Evolutionary conservation across 345 rosid genomes (phyloP).

Genomic region (Garcia nutans): DNA sequence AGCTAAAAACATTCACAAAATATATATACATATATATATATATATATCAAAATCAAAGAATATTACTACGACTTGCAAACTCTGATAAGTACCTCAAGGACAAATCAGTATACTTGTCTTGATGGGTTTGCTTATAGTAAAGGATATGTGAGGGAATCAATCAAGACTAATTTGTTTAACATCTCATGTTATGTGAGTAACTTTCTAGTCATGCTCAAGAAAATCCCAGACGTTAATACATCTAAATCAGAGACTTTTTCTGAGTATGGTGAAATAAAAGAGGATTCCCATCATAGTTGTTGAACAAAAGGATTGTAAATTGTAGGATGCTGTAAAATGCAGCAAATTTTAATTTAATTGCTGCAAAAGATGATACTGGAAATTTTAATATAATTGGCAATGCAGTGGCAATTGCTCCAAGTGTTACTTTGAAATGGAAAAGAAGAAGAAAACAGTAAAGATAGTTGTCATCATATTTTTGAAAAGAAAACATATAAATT

Average conservation of each 20-base stretch:
- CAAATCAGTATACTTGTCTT: slow-evolving; percentile 92
- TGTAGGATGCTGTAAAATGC: slow-evolving; percentile 38
- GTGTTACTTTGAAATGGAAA: no score
- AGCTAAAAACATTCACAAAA: no score
- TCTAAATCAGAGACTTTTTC: slow-evolving; percentile 32
- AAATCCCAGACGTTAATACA: slow-evolving; percentile 46
- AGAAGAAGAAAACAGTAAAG: no score
- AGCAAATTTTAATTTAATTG: slow-evolving; percentile 47
- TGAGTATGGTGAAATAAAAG: slow-evolving; percentile 40
- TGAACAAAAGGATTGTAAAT: slow-evolving; percentile 41
- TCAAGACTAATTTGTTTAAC: slow-evolving; percentile 46
- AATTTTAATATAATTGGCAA: slow-evolving; percentile 55
- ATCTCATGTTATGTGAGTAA: slow-evolving; percentile 66
- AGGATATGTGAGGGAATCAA: slow-evolving; percentile 33
- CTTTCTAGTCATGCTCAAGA: slow-evolving; percentile 60
- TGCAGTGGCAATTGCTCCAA: slow-evolving; percentile 76
- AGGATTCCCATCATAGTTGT: slow-evolving; percentile 66
- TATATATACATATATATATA: no score
- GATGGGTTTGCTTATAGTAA: slow-evolving; percentile 61
- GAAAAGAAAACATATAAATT: no score
- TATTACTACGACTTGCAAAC: slow-evolving; percentile 56
- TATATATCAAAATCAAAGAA: no score
- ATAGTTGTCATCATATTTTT: no score
- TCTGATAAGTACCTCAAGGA: slow-evolving; percentile 68
- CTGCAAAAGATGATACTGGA: slow-evolving; percentile 75